Evolutionary conservation across 768 basidiomycete genomes (phyloP).

Genomic region (Lentinula raphanica): DNA sequence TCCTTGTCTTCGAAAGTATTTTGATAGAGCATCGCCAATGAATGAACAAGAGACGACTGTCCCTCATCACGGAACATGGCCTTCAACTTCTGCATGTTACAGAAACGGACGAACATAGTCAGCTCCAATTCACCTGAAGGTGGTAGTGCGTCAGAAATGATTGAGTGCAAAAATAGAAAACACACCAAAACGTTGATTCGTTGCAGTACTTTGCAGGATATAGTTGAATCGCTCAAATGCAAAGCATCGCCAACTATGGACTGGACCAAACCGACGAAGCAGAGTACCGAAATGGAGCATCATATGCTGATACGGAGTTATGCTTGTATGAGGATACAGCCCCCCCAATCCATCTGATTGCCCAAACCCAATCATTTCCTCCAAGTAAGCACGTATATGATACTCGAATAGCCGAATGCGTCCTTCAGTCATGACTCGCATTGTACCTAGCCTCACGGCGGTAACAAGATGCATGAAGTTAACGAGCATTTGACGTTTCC

Average conservation of each 20-base stretch:
- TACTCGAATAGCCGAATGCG: slow-evolving; percentile 20
- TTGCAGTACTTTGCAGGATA: slow-evolving; percentile 23
- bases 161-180: background rate
- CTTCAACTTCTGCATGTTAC: slow-evolving; percentile 18
- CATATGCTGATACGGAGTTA: slow-evolving; percentile 35
- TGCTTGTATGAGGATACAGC: slow-evolving; percentile 23
- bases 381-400: slow-evolving; percentile 28
- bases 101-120: slow-evolving; percentile 21
- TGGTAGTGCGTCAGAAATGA: background rate
- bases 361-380: slow-evolving; percentile 11
- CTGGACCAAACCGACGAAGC: slow-evolving; percentile 29
- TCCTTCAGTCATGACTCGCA: slow-evolving; percentile 15
- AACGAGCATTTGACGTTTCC: slow-evolving; percentile 16
- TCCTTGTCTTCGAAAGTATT: slow-evolving; percentile 7
- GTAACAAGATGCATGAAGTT: slow-evolving; percentile 32
- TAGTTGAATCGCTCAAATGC: slow-evolving; percentile 31
- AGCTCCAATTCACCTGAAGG: slow-evolving; percentile 22
- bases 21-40: slow-evolving; percentile 3
- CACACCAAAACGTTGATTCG: slow-evolving; percentile 28
- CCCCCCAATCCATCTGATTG: background rate
- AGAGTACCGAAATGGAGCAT: slow-evolving; percentile 29
- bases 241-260: slow-evolving; percentile 31
- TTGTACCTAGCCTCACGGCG: slow-evolving; percentile 26
- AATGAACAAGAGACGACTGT: background rate
- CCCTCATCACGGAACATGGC: slow-evolving; percentile 6